These are phyloP conservation scores for Halophytophthora polymorphica DNA, from an alignment of 352 stramenopile genomes.

Conservation along the genomic window DNA sequence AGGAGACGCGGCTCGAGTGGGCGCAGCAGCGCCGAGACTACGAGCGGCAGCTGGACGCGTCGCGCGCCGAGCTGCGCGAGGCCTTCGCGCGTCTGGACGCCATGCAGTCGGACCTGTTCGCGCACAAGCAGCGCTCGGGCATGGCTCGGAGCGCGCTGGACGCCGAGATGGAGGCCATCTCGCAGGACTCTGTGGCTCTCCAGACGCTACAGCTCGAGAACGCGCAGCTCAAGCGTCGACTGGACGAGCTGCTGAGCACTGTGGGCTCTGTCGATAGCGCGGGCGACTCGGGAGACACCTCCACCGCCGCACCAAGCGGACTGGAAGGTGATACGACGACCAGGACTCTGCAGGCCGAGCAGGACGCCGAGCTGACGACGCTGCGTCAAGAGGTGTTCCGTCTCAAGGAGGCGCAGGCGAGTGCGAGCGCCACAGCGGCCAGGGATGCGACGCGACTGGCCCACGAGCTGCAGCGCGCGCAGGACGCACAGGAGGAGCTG, in stretches of 20 bases:
- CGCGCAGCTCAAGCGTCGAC: slow-evolving; percentile 77
- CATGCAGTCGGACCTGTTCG: slow-evolving; percentile 91
- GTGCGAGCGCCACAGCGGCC: slow-evolving; percentile 14
- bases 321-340: slow-evolving; percentile 15
- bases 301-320: background rate
- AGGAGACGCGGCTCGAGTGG: slow-evolving; percentile 71
- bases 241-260: slow-evolving; percentile 63
- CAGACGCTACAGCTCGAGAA: slow-evolving; percentile 82
- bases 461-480: slow-evolving; percentile 26
- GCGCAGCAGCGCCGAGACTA: slow-evolving; percentile 79
- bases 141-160: slow-evolving; percentile 59
- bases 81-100: slow-evolving; percentile 79
- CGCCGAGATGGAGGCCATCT: slow-evolving; percentile 87
- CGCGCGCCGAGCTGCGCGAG: slow-evolving; percentile 56
- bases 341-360: slow-evolving; percentile 45
- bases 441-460: slow-evolving; percentile 34
- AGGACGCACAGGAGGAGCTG: slow-evolving; percentile 30
- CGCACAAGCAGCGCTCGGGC: slow-evolving; percentile 73
- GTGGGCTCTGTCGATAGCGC: slow-evolving; percentile 13
- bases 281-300: slow-evolving; percentile 1
- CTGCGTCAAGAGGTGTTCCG: slow-evolving; percentile 59
- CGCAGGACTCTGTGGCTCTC: slow-evolving; percentile 78
- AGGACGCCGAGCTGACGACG: slow-evolving; percentile 44
- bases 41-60: slow-evolving; percentile 60
- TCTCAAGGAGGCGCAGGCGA: slow-evolving; percentile 48